A percentile compares a stretch with the other conserved stretches of the same genome.
These are phyloP conservation scores for Xylaria venustula DNA, from an alignment of 495 filamentous ascomycete species.

Conservation along the genomic window DNA sequence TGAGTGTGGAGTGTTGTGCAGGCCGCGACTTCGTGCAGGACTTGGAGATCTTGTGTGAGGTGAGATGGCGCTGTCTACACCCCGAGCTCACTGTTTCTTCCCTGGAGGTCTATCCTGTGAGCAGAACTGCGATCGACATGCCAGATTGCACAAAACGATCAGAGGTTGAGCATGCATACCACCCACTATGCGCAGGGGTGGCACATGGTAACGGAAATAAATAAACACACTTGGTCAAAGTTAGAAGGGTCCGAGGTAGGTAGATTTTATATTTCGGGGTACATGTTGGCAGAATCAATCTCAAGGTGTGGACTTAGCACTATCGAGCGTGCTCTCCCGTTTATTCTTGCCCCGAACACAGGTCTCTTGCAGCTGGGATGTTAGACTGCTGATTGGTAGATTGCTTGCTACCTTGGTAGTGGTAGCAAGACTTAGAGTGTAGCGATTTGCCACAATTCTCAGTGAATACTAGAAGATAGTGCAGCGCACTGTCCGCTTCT, in stretches of 20 bases:
- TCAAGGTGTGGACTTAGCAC: neutral
- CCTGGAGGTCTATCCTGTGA: neutral
- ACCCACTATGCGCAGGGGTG: conserved; percentile 28
- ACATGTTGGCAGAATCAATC: neutral
- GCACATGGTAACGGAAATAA: conserved; percentile 32
- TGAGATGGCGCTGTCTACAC: conserved; percentile 6
- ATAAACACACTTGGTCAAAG: conserved; percentile 19
- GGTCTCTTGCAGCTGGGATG: neutral
- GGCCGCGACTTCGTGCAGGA: conserved; percentile 6
- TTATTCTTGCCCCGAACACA: neutral
- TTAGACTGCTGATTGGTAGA: too few relatives aligned
- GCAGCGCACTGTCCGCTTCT: conserved; percentile 5
- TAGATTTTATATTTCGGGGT: neutral
- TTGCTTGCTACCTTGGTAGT: neutral
- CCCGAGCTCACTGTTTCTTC: neutral
- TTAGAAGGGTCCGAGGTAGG: conserved; percentile 7
- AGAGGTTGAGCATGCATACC: conserved; percentile 25
- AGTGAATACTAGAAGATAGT: neutral
- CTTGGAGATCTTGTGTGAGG: conserved; percentile 17
- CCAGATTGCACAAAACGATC: conserved; percentile 13
- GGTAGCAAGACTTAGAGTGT: neutral
- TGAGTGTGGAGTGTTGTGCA: neutral
- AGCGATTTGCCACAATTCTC: neutral
- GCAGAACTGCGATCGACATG: conserved; percentile 9
- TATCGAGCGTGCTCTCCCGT: neutral